Conservation (phyloP, 163 green algal genomes). For the Picocystis sp. region DNA sequence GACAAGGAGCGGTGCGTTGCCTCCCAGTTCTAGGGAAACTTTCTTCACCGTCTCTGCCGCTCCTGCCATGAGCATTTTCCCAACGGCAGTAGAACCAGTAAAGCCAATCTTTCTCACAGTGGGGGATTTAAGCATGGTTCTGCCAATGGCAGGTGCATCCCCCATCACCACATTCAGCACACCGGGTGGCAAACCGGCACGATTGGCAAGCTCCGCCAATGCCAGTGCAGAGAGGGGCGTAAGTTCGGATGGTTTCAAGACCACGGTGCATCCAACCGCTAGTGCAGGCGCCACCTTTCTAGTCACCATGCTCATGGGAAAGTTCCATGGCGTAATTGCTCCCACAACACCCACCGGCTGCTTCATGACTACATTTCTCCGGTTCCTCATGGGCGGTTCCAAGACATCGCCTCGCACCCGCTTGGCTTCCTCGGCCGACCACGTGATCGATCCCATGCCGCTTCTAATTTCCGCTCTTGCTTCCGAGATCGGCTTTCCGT, state of each 20-base stretch:
- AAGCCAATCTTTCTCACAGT: conserved; percentile 62
- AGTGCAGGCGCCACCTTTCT: conserved; percentile 36
- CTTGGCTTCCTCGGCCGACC: conserved; percentile 80
- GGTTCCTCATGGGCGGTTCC: conserved; percentile 15
- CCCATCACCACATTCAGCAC: conserved; percentile 79
- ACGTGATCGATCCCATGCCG: conserved; percentile 62
- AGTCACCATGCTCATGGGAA: conserved; percentile 83
- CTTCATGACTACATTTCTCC: conserved; percentile 38
- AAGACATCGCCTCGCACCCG: conserved; percentile 64
- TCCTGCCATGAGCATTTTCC: conserved; percentile 57
- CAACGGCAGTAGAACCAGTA: conserved; percentile 83
- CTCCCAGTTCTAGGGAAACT: conserved; percentile 83
- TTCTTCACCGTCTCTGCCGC: conserved; percentile 49
- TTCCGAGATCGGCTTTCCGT: conserved; percentile 84
- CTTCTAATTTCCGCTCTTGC: conserved; percentile 45
- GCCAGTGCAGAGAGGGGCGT: conserved; percentile 80
- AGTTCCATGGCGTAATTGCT: conserved; percentile 97
- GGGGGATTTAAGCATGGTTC: conserved; percentile 9
- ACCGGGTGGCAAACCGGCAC: conserved; percentile 60
- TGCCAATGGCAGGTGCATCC: conserved; percentile 63
- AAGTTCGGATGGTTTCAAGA: conserved; percentile 83
- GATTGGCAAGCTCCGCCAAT: conserved; percentile 65
- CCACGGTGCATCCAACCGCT: conserved; percentile 27
- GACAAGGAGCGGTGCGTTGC: conserved; percentile 92
- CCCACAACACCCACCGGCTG: conserved; percentile 82